Evolutionary conservation across 768 basidiomycete species (phyloP).

Genomic region (Kwoniella mangroviensis): DNA sequence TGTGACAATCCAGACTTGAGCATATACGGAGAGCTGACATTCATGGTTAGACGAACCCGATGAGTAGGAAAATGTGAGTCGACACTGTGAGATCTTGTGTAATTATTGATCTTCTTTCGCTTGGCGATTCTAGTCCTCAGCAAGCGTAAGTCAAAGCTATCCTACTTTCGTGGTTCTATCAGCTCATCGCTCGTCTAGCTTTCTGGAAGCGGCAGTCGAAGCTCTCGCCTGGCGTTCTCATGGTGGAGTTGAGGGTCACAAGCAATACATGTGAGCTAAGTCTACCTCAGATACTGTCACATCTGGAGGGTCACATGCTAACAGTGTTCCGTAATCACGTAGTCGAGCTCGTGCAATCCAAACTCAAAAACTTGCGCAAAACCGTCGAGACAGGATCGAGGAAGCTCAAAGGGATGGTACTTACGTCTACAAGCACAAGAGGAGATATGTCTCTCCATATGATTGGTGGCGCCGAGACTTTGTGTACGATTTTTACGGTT

Average conservation of each 20-base stretch:
- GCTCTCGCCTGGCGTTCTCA: conserved; percentile 32
- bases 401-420: conserved; percentile 23
- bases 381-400: conserved; percentile 5
- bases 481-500: background rate
- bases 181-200: background rate
- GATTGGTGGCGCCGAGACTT: background rate
- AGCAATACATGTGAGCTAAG: conserved; percentile 19
- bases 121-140: conserved; percentile 14
- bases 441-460: conserved; percentile 5
- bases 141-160: conserved; percentile 15
- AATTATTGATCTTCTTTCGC: background rate
- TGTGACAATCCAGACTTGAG: conserved; percentile 6
- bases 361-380: background rate
- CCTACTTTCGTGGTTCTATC: background rate
- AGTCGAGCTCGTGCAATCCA: background rate
- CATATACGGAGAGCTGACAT: background rate
- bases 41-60: conserved; percentile 22
- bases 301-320: too few species aligned
- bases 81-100: too few species aligned
- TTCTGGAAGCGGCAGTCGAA: conserved; percentile 25
- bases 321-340: background rate
- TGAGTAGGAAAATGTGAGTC: conserved; percentile 20
- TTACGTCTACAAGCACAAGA: conserved; percentile 15
- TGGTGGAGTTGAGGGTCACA: conserved; percentile 21
- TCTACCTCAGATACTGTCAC: background rate